These are phyloP conservation scores for Arthrobotrys iridis DNA, from an alignment of 2,329 filamentous ascomycete species.

Conservation along the genomic window DNA sequence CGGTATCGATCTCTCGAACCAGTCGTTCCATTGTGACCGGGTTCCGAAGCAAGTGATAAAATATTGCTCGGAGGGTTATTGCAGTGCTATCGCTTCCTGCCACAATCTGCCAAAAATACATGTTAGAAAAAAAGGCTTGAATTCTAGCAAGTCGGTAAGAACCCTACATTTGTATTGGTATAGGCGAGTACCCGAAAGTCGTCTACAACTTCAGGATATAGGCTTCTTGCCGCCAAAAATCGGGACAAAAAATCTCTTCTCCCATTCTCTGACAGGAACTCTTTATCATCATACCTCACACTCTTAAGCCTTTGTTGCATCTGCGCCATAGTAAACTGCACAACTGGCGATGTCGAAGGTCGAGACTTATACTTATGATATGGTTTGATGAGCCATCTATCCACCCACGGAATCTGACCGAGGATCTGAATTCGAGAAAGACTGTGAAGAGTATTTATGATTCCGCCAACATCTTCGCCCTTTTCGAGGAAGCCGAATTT, in stretches of 20 bases:
- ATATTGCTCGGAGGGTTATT: conserved; percentile 61
- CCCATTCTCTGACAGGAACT: conserved; percentile 43
- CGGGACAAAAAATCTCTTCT: conserved; percentile 59
- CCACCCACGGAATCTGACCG: conserved; percentile 49
- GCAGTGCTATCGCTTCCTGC: conserved; percentile 63
- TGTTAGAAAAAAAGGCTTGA: neutral
- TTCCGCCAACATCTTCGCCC: conserved; percentile 59
- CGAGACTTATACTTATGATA: conserved; percentile 38
- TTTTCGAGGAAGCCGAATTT: conserved; percentile 60
- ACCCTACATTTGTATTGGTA: conserved; percentile 51
- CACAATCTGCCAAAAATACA: conserved; percentile 55
- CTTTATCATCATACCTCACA: conserved; percentile 41
- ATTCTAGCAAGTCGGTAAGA: neutral
- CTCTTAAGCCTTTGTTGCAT: conserved; percentile 39
- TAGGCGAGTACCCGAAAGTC: conserved; percentile 44
- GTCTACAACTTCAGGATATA: conserved; percentile 57
- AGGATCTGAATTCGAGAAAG: conserved; percentile 46
- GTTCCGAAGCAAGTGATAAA: conserved; percentile 62
- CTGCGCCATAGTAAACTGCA: conserved; percentile 41
- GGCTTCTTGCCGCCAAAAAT: conserved; percentile 57
- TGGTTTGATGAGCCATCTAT: conserved; percentile 29
- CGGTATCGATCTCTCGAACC: conserved; percentile 61
- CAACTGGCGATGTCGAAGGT: conserved; percentile 28
- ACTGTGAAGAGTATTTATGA: conserved; percentile 58
- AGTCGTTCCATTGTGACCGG: conserved; percentile 60